Conservation (phyloP, 140 eudicot species). For the Flaveria floridana region DNA sequence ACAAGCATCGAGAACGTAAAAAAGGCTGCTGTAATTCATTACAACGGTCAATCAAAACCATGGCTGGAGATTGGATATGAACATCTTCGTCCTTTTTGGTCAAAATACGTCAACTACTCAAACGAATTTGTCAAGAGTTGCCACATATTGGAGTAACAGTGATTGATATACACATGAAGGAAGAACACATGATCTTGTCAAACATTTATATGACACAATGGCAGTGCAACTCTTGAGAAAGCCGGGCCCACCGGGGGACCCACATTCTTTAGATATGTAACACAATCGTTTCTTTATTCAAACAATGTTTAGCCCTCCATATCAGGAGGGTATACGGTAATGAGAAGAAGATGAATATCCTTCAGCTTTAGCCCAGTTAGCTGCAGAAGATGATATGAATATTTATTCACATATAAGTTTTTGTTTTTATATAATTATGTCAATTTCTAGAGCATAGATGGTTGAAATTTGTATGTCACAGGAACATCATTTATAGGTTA, state of each 20-base stretch:
- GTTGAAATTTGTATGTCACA: conserved; percentile 40
- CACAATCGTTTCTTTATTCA: conserved; percentile 41
- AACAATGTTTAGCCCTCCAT: conserved; percentile 41
- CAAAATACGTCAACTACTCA: conserved; percentile 85
- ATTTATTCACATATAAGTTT: conserved; percentile 35
- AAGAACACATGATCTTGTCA: conserved; percentile 35
- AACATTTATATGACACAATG: conserved; percentile 34
- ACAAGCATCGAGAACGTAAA: conserved; percentile 64
- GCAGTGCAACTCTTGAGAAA: conserved; percentile 29
- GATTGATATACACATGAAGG: conserved; percentile 10
- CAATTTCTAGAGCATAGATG: conserved; percentile 39
- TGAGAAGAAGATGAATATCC: conserved; percentile 35
- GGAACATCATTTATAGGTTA: conserved; percentile 46
- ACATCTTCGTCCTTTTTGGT: conserved; percentile 98
- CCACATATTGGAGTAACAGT: conserved; percentile 77
- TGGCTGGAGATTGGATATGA: conserved; percentile 94
- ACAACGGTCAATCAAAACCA: conserved; percentile 96
- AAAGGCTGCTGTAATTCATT: conserved; percentile 94
- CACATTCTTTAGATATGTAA: conserved; percentile 58
- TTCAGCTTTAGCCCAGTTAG: conserved; percentile 33
- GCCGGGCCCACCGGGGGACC: conserved; percentile 30
- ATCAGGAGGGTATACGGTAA: conserved; percentile 36
- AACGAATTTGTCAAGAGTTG: conserved; percentile 82
- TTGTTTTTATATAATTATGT: conserved; percentile 37
- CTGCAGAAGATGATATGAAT: conserved; percentile 34